Conservation (phyloP, 1,139 yeast species). For the Pneumocystis sp. region DNA sequence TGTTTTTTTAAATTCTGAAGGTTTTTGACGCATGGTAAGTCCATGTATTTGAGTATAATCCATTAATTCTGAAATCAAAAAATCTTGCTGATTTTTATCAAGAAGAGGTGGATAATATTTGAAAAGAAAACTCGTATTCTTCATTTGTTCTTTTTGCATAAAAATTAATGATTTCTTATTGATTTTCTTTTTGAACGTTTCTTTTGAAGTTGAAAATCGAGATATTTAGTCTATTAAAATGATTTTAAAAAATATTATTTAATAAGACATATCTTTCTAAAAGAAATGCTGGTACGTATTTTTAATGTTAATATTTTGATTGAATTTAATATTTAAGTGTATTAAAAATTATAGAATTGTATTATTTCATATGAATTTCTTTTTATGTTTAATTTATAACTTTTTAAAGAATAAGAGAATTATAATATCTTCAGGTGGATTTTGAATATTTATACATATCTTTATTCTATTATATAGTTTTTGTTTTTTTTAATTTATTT, state of each 20-base stretch:
- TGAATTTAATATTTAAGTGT: not conserved
- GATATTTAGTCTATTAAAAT: not conserved
- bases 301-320: not conserved
- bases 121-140: not conserved
- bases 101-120: not conserved
- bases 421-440: not conserved
- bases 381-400: not conserved
- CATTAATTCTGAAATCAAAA: not conserved
- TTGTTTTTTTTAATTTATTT: not conserved
- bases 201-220: not conserved
- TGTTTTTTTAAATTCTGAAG: slow-evolving; percentile 1
- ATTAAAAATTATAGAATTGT: not conserved
- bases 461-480: not conserved
- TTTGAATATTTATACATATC: not conserved
- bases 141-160: not conserved
- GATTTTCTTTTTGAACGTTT: not conserved
- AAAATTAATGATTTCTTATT: not conserved
- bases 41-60: not conserved
- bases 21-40: slow-evolving; percentile 18
- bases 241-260: too few species aligned
- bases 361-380: not conserved
- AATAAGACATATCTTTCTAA: too few species aligned
- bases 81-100: not conserved
- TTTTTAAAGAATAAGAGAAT: not conserved
- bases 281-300: too few species aligned